Conservation (phyloP, 768 basidiomycete genomes). For the Aureoboletus auriporus region DNA sequence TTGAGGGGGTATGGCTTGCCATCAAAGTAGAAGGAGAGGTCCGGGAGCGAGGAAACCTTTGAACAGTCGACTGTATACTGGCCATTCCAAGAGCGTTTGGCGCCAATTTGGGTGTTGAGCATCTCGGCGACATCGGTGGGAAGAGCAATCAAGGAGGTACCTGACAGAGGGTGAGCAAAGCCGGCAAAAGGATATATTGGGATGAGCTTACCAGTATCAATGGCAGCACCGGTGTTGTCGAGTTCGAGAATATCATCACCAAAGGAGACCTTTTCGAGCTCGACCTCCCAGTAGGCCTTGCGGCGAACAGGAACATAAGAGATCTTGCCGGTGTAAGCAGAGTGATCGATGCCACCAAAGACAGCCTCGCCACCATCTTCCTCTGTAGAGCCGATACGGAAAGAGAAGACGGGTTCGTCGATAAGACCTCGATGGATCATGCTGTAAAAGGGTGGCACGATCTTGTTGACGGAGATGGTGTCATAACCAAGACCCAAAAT, state of each 20-base stretch:
- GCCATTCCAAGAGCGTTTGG: conserved; percentile 92
- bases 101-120: conserved; percentile 94
- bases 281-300: conserved; percentile 98
- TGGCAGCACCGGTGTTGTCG: conserved; percentile 90
- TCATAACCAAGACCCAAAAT: conserved; percentile 93
- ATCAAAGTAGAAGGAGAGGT: conserved; percentile 77
- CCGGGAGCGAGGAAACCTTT: conserved; percentile 79
- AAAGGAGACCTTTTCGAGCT: conserved; percentile 81
- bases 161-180: conserved; percentile 32
- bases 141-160: conserved; percentile 90
- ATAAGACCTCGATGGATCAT: conserved; percentile 83
- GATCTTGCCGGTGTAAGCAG: conserved; percentile 77
- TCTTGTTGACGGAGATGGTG: conserved; percentile 91
- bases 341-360: conserved; percentile 85
- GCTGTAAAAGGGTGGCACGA: conserved; percentile 91
- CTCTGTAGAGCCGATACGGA: conserved; percentile 86
- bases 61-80: conserved; percentile 90
- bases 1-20: conserved; percentile 78
- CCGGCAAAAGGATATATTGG: conserved; percentile 1
- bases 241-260: conserved; percentile 87
- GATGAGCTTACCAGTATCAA: conserved; percentile 68
- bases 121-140: conserved; percentile 96
- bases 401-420: conserved; percentile 86
- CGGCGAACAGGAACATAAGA: conserved; percentile 86
- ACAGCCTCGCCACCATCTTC: conserved; percentile 86